phyloP scores from a whole-genome alignment of 2,329 filamentous ascomycete species.

The Venturia asperata region DNA sequence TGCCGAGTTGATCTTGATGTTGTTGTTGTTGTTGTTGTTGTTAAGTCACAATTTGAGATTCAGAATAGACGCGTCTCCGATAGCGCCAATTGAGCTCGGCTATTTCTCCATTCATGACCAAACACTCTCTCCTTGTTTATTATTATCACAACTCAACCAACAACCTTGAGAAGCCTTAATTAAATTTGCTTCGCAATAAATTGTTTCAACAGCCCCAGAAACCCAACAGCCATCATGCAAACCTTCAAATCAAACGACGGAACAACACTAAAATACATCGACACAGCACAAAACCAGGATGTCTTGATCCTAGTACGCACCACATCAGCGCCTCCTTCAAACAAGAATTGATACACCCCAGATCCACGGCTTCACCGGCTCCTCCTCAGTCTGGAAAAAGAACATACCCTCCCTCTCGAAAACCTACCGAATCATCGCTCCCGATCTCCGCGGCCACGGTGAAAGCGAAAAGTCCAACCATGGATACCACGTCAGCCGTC shows the following conservation, averaged over 20 bases:
- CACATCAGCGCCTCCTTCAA: background rate
- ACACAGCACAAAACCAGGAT: background rate
- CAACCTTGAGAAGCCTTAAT: too few relatives aligned
- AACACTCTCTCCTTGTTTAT: too few relatives aligned
- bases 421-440: constrained; percentile 45
- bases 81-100: too few relatives aligned
- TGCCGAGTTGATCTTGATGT: too few relatives aligned
- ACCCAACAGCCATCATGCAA: background rate
- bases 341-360: background rate
- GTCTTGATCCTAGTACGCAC: constrained; percentile 12
- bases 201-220: too few relatives aligned
- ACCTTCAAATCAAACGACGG: constrained; percentile 14
- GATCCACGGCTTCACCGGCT: constrained; percentile 42
- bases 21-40: too few relatives aligned
- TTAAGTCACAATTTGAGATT: too few relatives aligned
- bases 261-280: constrained; percentile 6
- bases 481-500: constrained; percentile 27
- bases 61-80: too few relatives aligned
- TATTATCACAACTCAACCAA: too few relatives aligned
- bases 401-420: constrained; percentile 39
- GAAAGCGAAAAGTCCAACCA: constrained; percentile 25
- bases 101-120: too few relatives aligned
- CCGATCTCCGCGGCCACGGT: constrained; percentile 44
- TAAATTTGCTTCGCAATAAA: too few relatives aligned
- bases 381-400: constrained; percentile 41